Conservation (phyloP, 2,329 filamentous ascomycete species). For the Kalaharituber pfeilii region DNA sequence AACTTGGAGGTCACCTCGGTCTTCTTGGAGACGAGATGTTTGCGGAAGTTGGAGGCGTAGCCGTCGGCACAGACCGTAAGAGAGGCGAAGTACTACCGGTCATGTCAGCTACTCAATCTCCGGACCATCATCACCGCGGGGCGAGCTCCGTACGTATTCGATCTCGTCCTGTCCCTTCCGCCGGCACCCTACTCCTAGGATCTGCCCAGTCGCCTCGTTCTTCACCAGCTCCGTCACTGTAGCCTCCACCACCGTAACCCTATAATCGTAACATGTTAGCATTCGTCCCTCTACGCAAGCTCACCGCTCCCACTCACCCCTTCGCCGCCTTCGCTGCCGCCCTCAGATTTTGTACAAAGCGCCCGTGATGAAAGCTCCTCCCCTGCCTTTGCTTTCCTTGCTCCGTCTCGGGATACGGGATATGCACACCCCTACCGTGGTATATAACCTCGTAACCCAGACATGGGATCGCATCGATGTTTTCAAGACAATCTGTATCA, state of each 20-base stretch:
- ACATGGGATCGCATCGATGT: conserved; percentile 68
- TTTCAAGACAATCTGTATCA: conserved; percentile 55
- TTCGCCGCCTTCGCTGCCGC: conserved; percentile 49
- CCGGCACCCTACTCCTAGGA: conserved; percentile 50
- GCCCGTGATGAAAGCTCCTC: conserved; percentile 78
- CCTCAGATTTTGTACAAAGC: conserved; percentile 72
- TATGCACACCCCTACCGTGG: conserved; percentile 51
- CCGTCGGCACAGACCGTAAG: conserved; percentile 84
- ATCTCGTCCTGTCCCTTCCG: conserved; percentile 16
- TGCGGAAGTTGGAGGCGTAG: conserved; percentile 81
- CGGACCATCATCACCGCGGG: not conserved
- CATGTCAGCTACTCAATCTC: not conserved
- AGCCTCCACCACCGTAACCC: conserved; percentile 75
- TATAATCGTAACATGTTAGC: conserved; percentile 7
- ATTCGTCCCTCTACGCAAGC: not conserved
- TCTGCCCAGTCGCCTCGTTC: conserved; percentile 45
- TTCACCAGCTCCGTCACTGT: conserved; percentile 62
- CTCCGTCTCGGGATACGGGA: conserved; percentile 55
- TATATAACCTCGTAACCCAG: conserved; percentile 80
- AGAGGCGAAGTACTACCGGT: conserved; percentile 57
- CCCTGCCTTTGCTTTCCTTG: conserved; percentile 47
- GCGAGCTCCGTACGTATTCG: conserved; percentile 24
- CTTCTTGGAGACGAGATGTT: conserved; percentile 48
- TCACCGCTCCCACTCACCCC: conserved; percentile 34
- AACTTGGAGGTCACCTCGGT: conserved; percentile 72